Base-by-base conservation (phyloP, 228 moss, liverwort and hornwort species). In the Sphagnum magellanicum region DNA sequence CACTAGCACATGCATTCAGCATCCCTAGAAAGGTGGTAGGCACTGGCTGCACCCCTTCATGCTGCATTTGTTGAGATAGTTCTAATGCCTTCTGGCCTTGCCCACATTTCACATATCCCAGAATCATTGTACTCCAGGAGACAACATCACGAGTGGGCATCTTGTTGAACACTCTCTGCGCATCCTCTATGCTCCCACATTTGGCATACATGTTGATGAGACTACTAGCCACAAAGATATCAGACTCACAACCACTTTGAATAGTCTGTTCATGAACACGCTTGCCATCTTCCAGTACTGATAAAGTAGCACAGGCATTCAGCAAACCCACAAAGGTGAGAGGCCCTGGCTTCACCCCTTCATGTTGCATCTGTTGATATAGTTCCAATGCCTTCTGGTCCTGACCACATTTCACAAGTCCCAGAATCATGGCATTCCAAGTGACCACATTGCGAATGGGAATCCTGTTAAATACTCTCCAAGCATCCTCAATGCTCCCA, bases 161-260 rank as follows among this genome's bases (percentile, higher is more conserved):
- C 52, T 47, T 68, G 52, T 53, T 16, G 46, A 68, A 68, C 16
- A 68, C 52, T 48, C 55, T n/a, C 13, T 10, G 53, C 10, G 67
- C 67, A 68, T 68, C 10, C 47, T 16, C 17, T 11, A 68, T 55
- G 46, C 57, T 68, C 14, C 67, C 67, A 47, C 67, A 68, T 52
- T 52, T 68, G 52, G 67, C n/a, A 68, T 68, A 68, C 67, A 68
- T 68, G 52, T 16, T 16, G 46, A 68, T 17, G 16, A 68, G 67
- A 46, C n/a, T 11, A 58, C 9, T 53, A 8, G 15, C 48, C 2
- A 68, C n/a, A 15, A 16, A 12, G n/a, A 68, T 53, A 53, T 68
- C 67, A n/a, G 67, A 68, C 12, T 68, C 53, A 68, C n/a, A 8
- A 7, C 67, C 67, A 53, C n/a, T 55, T 16, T 68, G n/a, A 6